phyloP scores from a whole-genome alignment of 345 rosid species.

The Eucalyptus melliodora region DNA sequence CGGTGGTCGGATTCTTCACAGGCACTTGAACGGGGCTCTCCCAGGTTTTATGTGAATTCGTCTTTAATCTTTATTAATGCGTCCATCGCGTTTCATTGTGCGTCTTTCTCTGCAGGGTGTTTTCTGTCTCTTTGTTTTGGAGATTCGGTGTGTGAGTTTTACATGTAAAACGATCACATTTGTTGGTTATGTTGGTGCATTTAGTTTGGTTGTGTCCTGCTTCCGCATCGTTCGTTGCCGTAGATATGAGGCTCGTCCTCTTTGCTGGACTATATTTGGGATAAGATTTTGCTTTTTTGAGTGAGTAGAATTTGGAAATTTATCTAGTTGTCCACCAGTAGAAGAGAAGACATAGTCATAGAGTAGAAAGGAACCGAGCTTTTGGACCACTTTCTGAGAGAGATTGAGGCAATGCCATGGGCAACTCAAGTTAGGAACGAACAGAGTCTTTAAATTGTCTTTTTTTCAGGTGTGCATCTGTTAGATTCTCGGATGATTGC shows the following conservation, averaged over 20 bases:
- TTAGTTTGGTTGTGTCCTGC: background rate
- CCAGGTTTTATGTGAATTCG: conserved; percentile 23
- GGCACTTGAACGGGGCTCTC: conserved; percentile 53
- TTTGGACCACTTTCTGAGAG: background rate
- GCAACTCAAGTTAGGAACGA: background rate
- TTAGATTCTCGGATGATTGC: background rate
- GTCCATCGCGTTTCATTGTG: background rate
- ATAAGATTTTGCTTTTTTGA: background rate
- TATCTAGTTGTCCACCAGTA: background rate
- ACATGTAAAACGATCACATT: background rate
- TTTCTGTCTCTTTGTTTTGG: background rate
- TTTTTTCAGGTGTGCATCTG: background rate
- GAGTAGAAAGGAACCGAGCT: background rate
- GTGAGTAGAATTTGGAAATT: background rate
- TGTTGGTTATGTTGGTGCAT: background rate
- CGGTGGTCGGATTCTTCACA: conserved; percentile 68
- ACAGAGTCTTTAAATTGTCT: background rate
- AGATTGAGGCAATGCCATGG: background rate
- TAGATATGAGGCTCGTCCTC: background rate
- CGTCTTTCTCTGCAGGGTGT: background rate
- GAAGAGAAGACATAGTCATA: background rate
- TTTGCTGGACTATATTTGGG: background rate
- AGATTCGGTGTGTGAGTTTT: background rate
- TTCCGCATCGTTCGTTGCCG: background rate
- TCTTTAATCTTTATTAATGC: background rate